Conservation (phyloP, 169 alveolate species). For the Theileria parva region DNA sequence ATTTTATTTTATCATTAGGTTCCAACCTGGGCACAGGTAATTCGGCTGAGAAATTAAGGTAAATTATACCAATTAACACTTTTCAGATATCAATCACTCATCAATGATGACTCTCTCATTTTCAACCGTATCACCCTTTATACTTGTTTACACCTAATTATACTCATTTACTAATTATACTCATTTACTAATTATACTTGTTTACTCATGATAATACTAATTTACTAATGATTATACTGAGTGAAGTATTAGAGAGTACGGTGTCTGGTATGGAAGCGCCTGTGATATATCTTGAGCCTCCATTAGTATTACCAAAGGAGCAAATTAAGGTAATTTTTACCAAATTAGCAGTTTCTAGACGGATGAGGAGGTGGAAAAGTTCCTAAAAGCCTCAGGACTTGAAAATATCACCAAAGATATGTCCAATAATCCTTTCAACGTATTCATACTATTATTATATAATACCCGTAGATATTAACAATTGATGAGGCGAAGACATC, state of each 20-base stretch:
- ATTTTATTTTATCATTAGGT: no score
- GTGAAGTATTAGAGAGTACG: constrained; percentile 11
- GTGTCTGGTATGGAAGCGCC: constrained; percentile 57
- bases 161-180: no score
- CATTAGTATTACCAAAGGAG: constrained; percentile 44
- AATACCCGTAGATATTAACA: constrained; percentile 40
- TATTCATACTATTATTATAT: not conserved
- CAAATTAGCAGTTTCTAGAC: constrained; percentile 5
- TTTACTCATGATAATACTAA: no score
- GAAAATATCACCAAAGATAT: constrained; percentile 30
- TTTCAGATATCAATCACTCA: not conserved
- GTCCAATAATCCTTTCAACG: constrained; percentile 45
- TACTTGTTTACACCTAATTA: no score
- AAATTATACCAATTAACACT: not conserved
- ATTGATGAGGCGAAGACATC: constrained; percentile 26
- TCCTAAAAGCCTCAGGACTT: constrained; percentile 38
- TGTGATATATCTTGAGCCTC: constrained; percentile 51
- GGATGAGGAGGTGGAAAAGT: constrained; percentile 41
- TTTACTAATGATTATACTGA: no score
- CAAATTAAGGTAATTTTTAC: constrained; percentile 35
- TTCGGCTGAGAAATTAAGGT: not conserved
- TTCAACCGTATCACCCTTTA: not conserved
- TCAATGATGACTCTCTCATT: not conserved
- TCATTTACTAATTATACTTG: no score
- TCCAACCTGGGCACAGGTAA: no score